Base-by-base conservation (phyloP, 148 eudicot species). In the Chenopodium suecicum region DNA sequence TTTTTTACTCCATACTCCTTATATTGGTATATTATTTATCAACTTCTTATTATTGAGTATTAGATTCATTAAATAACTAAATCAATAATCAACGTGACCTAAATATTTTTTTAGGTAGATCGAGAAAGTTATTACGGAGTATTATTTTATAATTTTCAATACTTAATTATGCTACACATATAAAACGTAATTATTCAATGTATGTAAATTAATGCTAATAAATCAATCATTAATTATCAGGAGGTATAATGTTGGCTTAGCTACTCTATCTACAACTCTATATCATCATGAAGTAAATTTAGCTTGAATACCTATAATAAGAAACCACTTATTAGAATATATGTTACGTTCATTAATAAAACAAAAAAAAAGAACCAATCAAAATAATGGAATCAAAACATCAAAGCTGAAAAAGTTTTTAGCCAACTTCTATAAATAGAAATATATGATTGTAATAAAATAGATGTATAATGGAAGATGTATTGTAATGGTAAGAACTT, bases 401-500 rank as follows among this genome's bases (percentile, higher is more conserved):
- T 65, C 71, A 83, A 79, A 73, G 54, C 31, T 32, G 75, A 64
- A 79, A 22, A 60, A 12, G 70, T 37, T 68, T 71, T 84, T 17
- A 70, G 83, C 74, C 78, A 65, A 74, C 67, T 80, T 76, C 70
- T 58, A 75, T 67, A 41, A 32, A 52, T 22, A 20, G 71, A 23
- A 62, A 62, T 73, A 9, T 63, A 73, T 73, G 34, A 62, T 60
- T 60, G 17, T 7, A 52, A 79, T 79, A 2, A 80, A 80, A 27
- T 80, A 62, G 60, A 73, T 62, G 13, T 29, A 64, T 78, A 47
- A 65, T 78, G 77, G 71, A 80, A 84, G 65, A 79, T 83, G 80
- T 56, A 67, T 64, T 74, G 69, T 79, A 79, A 79, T 60, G 80
- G 44, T 12, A 74, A 41, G 62, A 68, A 67, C 17, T 47, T 83